Conservation (phyloP, 176 grass and related monocot genomes). For the Coix lacrymajobi region DNA sequence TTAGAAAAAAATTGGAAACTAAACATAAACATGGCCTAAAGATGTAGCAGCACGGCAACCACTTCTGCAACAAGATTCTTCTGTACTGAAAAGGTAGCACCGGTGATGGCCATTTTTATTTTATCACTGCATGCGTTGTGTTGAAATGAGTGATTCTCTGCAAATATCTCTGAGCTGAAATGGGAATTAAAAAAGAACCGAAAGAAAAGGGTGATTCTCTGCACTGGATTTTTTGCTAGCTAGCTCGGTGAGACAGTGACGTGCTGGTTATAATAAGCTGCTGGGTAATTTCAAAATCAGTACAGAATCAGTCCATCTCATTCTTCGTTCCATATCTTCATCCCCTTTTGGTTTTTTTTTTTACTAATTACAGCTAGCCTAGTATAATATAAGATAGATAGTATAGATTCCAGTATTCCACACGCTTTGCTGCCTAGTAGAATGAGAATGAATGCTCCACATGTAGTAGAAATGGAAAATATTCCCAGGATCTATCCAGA, state of each 20-base stretch:
- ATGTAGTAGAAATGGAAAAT: neutral
- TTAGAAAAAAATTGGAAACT: no score
- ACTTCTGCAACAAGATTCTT: neutral
- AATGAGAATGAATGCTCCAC: neutral
- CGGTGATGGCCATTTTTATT: no score
- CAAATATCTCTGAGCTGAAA: neutral
- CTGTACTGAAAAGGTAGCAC: no score
- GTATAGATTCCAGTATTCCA: neutral
- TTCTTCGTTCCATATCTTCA: neutral
- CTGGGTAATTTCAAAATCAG: no score
- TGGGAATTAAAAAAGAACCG: neutral
- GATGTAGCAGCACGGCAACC: neutral
- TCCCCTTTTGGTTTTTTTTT: neutral
- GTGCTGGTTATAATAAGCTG: neutral
- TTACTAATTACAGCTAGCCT: neutral
- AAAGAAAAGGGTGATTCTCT: neutral
- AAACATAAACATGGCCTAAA: no score
- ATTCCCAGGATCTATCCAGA: neutral
- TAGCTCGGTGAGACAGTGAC: neutral
- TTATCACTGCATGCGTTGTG: no score
- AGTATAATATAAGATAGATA: no score
- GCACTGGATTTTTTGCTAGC: neutral
- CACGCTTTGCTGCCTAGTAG: neutral
- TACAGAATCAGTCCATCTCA: no score
- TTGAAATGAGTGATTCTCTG: no score